Evolutionary conservation across 2,329 filamentous ascomycete species (phyloP), one percentile per base, ranked within the genome.

Genomic region (Epichloe coenophiala): DNA sequence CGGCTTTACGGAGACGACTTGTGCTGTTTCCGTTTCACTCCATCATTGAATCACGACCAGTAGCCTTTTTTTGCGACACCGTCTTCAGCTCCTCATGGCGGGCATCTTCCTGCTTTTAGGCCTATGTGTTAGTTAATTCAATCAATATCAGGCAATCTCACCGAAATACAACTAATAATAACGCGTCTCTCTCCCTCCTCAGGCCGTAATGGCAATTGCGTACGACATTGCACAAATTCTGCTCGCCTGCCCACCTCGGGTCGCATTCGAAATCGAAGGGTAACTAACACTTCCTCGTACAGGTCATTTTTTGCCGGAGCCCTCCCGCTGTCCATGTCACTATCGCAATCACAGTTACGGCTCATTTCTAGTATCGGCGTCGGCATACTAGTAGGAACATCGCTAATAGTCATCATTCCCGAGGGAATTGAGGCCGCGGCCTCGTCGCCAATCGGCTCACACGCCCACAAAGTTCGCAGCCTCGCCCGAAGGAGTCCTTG

Each of bases 371-470:
- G 89, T 51, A 80, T 97, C 64, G 93, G 93, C 49, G 88, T 95
- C 66, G 93, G 93, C 43, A 86, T 98, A 48, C 74, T 98, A 8
- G 90, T 98, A 15, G 93, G 93, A 37, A 97, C 93, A 31, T 91
- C 91, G 1, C 77, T 98, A 56, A 91, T 97, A 56, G 89, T 98
- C 35, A 97, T 98, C 62, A 95, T 98, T 60, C 93, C 93, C 1
- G 93, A 98, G 67, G 93, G 93, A 38, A 84, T 97, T 53, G 90
- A 96, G 64, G 91, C 93, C 3, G 77, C 96, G 51, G 88, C 93
- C 58, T 81, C 75, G 13, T 70, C 76, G 3, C 66, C 69, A 2
- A 64, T 70, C 51, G 58, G 64, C 6, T 55, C 65, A 9, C 68
- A 72, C 45, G 58, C 66, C 47, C 69, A 70, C 57, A 62, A 62